phyloP scores from a whole-genome alignment of 352 stramenopile species.

The Sclerospora graminicola region DNA sequence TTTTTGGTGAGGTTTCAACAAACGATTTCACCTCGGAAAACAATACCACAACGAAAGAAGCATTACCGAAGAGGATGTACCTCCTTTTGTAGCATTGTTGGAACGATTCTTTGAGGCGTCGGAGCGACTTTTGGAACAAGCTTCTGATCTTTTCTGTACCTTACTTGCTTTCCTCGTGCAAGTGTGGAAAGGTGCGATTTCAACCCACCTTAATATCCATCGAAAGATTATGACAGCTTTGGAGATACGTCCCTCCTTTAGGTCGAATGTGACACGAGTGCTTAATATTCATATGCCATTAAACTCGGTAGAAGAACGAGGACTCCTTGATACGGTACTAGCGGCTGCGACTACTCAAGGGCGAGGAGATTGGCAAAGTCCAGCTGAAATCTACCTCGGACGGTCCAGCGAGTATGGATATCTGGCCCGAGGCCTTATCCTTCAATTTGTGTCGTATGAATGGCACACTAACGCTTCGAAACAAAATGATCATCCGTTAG shows the following conservation, averaged over 20 bases:
- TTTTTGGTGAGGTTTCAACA: slow-evolving; percentile 24
- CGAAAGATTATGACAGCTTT: slow-evolving; percentile 35
- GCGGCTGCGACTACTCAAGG: slow-evolving; percentile 19
- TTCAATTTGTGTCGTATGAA: slow-evolving; percentile 50
- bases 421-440: slow-evolving; percentile 41
- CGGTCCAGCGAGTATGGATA: slow-evolving; percentile 52
- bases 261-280: slow-evolving; percentile 43
- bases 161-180: slow-evolving; percentile 45
- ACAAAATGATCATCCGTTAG: slow-evolving; percentile 26
- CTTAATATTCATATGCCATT: slow-evolving; percentile 52
- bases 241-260: slow-evolving; percentile 30
- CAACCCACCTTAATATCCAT: slow-evolving; percentile 31
- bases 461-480: slow-evolving; percentile 40
- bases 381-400: slow-evolving; percentile 28
- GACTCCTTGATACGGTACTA: slow-evolving; percentile 28
- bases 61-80: slow-evolving; percentile 5
- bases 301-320: slow-evolving; percentile 25
- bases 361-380: slow-evolving; percentile 7
- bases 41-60: slow-evolving; percentile 7
- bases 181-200: slow-evolving; percentile 40
- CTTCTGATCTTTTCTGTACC: slow-evolving; percentile 46
- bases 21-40: slow-evolving; percentile 7
- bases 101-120: slow-evolving; percentile 45
- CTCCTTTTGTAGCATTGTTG: slow-evolving; percentile 31
- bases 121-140: slow-evolving; percentile 43